Evolutionary conservation across 371 early-diverging fungal genomes (phyloP).

Genomic region (Mortierella sp.): DNA sequence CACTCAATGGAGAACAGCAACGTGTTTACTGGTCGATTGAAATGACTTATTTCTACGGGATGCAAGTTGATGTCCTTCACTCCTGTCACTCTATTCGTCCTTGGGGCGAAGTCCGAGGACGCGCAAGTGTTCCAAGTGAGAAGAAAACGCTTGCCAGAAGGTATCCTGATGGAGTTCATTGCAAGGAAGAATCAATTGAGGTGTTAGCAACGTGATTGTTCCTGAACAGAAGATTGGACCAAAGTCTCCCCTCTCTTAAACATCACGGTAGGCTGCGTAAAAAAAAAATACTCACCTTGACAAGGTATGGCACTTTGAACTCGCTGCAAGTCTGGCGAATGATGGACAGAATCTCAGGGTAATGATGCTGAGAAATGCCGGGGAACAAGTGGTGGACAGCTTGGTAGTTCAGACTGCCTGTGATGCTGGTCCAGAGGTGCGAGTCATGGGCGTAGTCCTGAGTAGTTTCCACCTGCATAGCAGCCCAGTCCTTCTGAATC

Average conservation of each 20-base stretch:
- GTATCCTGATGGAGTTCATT: constrained; percentile 47
- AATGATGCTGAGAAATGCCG: constrained; percentile 64
- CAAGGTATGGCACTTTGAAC: constrained; percentile 58
- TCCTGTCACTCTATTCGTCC: constrained; percentile 24
- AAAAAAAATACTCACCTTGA: constrained; percentile 49
- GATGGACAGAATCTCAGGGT: constrained; percentile 60
- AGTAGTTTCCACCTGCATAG: constrained; percentile 67
- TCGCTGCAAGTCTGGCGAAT: constrained; percentile 61
- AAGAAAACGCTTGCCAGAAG: constrained; percentile 58
- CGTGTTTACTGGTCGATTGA: no score
- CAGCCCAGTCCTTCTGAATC: constrained; percentile 67
- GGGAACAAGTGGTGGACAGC: constrained; percentile 71
- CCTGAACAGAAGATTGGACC: background rate
- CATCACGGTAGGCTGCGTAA: background rate
- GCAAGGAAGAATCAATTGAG: background rate
- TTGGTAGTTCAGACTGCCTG: constrained; percentile 70
- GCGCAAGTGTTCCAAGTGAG: constrained; percentile 58
- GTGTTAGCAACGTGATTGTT: background rate
- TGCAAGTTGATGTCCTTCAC: no score
- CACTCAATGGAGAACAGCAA: no score
- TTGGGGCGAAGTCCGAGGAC: constrained; percentile 55
- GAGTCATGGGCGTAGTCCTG: constrained; percentile 71
- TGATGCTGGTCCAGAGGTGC: constrained; percentile 60
- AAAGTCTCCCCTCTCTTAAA: background rate
- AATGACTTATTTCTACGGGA: no score